These are phyloP conservation scores for Kwoniella sp. DNA, from an alignment of 768 basidiomycete genomes.

Conservation along the genomic window DNA sequence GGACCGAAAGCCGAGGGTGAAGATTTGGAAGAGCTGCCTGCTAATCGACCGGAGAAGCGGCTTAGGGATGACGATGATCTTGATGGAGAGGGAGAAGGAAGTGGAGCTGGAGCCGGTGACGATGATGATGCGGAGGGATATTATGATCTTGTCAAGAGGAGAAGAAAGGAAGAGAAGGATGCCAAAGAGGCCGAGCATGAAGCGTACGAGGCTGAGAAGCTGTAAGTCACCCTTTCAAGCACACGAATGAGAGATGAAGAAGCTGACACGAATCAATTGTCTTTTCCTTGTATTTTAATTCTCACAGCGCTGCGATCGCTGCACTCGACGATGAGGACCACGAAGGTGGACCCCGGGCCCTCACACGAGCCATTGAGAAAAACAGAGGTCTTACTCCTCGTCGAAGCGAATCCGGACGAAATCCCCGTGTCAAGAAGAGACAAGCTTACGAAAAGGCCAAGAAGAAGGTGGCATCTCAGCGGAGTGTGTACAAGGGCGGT, in stretches of 20 bases:
- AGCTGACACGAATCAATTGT: no score
- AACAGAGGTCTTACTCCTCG: slow-evolving; percentile 93
- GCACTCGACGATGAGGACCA: slow-evolving; percentile 54
- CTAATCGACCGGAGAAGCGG: slow-evolving; percentile 57
- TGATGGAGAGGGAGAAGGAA: slow-evolving; percentile 21
- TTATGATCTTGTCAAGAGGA: slow-evolving; percentile 83
- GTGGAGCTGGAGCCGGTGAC: slow-evolving; percentile 18
- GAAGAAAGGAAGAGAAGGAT: slow-evolving; percentile 70
- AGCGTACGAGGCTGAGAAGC: slow-evolving; percentile 54
- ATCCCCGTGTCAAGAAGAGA: slow-evolving; percentile 96
- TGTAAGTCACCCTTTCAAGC: slow-evolving; percentile 28
- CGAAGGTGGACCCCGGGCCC: slow-evolving; percentile 75
- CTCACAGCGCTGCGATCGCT: slow-evolving; percentile 10
- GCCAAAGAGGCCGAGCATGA: slow-evolving; percentile 83
- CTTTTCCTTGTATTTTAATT: background rate
- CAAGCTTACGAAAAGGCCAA: slow-evolving; percentile 90
- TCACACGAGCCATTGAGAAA: slow-evolving; percentile 86
- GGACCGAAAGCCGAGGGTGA: slow-evolving; percentile 56
- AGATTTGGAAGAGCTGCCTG: slow-evolving; percentile 49
- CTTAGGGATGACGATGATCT: slow-evolving; percentile 42
- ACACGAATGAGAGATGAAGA: no score
- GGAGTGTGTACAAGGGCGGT: slow-evolving; percentile 90
- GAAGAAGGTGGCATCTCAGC: slow-evolving; percentile 84
- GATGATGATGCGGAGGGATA: slow-evolving; percentile 69
- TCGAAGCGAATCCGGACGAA: slow-evolving; percentile 84